Conservation (phyloP, 768 basidiomycete genomes). For the Leucogyrophana mollusca region DNA sequence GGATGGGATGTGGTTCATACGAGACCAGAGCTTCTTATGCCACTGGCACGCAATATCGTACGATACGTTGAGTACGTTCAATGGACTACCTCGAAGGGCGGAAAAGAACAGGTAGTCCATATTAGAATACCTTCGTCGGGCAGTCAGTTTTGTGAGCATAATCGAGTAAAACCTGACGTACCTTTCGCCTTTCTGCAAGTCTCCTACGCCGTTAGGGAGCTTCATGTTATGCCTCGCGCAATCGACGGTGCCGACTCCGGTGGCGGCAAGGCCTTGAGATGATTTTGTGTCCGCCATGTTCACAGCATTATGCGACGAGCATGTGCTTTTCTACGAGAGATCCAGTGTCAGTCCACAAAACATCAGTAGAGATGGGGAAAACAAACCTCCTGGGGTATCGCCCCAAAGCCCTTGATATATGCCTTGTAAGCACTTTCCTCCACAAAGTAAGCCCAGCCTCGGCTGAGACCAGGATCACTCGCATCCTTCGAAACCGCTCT, state of each 20-base stretch:
- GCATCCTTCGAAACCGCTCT: slow-evolving; percentile 20
- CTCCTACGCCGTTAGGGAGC: slow-evolving; percentile 9
- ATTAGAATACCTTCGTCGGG: slow-evolving; percentile 19
- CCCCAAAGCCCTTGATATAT: slow-evolving; percentile 14
- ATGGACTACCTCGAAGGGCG: background rate
- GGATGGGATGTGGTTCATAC: background rate
- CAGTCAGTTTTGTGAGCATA: background rate
- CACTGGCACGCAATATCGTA: slow-evolving; percentile 1
- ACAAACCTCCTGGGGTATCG: slow-evolving; percentile 17
- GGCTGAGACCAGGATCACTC: slow-evolving; percentile 25
- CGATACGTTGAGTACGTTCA: too few relatives aligned
- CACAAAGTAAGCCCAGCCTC: slow-evolving; percentile 25
- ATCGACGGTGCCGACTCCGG: slow-evolving; percentile 8
- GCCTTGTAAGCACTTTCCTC: slow-evolving; percentile 16
- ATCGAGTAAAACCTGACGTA: slow-evolving; percentile 6
- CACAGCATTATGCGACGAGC: background rate
- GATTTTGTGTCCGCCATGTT: slow-evolving; percentile 7
- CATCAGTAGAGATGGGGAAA: too few relatives aligned
- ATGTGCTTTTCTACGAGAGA: background rate
- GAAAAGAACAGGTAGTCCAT: background rate
- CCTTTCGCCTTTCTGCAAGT: slow-evolving; percentile 4
- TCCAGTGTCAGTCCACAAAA: too few relatives aligned
- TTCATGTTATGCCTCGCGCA: slow-evolving; percentile 15
- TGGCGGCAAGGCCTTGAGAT: slow-evolving; percentile 4
- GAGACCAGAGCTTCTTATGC: slow-evolving; percentile 6